These are phyloP conservation scores for Malassezia psittaci DNA, from an alignment of 1,284 basidiomycete species.

Conservation along the genomic window DNA sequence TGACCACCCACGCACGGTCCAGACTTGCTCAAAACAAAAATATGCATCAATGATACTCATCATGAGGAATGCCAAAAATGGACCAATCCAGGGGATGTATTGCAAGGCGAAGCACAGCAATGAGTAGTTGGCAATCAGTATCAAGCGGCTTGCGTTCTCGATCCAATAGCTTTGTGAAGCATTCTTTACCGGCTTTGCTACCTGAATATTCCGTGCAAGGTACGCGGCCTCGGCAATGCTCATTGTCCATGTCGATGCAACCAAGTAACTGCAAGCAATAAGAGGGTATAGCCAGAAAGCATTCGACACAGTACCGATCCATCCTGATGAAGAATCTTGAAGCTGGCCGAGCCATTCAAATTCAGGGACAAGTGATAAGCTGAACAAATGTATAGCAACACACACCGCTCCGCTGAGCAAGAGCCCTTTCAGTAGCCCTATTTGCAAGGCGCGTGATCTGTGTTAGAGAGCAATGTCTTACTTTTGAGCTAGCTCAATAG, in stretches of 20 bases:
- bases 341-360: neutral
- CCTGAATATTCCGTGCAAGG: constrained; percentile 19
- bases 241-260: constrained; percentile 41
- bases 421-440: constrained; percentile 37
- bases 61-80: constrained; percentile 31
- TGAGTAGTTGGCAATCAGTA: constrained; percentile 39
- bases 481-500: constrained; percentile 13
- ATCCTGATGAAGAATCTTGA: constrained; percentile 3
- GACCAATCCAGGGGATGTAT: constrained; percentile 33
- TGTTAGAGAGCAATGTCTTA: neutral
- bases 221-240: constrained; percentile 41
- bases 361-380: constrained; percentile 37
- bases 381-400: constrained; percentile 37
- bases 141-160: constrained; percentile 30
- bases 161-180: constrained; percentile 17
- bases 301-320: constrained; percentile 23
- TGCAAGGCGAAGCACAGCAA: constrained; percentile 27
- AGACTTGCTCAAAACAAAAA: constrained; percentile 46
- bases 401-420: constrained; percentile 33
- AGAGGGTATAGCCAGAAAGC: constrained; percentile 45
- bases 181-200: constrained; percentile 1
- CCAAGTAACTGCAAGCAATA: constrained; percentile 37
- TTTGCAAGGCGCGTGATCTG: constrained; percentile 32
- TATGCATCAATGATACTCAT: constrained; percentile 44
- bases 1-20: constrained; percentile 38